Base-by-base conservation (phyloP, 768 basidiomycete genomes). In the Gautieria morchelliformis region DNA sequence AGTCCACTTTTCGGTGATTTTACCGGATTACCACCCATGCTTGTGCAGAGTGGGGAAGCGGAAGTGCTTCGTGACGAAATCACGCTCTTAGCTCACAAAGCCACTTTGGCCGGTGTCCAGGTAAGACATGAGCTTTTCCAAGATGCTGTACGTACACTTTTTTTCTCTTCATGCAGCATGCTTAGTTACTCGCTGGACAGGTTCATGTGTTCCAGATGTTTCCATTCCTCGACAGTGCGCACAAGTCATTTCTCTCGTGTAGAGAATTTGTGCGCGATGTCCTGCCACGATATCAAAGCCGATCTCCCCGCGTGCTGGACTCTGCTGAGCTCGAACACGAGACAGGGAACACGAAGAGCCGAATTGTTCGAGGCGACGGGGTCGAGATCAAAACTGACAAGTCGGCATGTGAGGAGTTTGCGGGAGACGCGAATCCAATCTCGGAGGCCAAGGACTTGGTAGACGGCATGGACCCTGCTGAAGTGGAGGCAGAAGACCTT, bases 21-120 rank as follows among this genome's bases (percentile, higher is more conserved):
- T 60, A 72, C 75, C 10, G 88, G 87, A 8, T 73, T 99, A 17
- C 95, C 95, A 10, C 95, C 95, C 0, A 67, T 98, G 65, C 77
- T 98, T 11, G 86, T 97, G 42, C 93, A 95, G 67, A 85, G 84
- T 2, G 95, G 95, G 17, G 95, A 97, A 60, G 87, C 91, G 1
- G 95, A 99, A 67, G 92, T 96, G 0, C 75, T 99, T n/a, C 77
- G 93, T 27, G 95, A 99, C 64, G 95, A 98, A 68, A 86, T 91
- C 22, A 86, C 87, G 15, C 77, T 99, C 9, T 69, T 98, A 27
- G 93, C 94, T 1, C 90, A 95, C 71, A 99, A 99, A 68, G 96
- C 96, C 11, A 81, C 84, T 5, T 68, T 89, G 27, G 83, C 88
- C 0, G 94, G 93, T 2, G 91, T 95, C 39, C 75, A 86, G 54